Conservation (phyloP, 2,329 filamentous ascomycete genomes). For the Coniochaeta sp. region DNA sequence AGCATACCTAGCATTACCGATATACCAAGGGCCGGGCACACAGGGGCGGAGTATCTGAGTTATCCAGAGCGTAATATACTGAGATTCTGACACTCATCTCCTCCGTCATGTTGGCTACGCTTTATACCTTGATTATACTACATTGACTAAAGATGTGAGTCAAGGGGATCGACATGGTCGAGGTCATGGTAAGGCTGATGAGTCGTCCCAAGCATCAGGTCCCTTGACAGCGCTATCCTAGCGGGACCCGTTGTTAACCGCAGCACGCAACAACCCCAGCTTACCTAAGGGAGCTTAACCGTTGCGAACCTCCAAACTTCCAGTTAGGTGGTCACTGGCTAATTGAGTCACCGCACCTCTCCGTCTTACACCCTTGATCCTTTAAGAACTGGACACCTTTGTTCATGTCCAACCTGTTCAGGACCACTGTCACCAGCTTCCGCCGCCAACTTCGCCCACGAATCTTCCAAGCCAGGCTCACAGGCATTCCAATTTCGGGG, state of each 20-base stretch:
- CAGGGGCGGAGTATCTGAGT: background rate
- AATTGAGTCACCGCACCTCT: background rate
- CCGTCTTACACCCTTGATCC: too few relatives aligned
- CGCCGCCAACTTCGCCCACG: background rate
- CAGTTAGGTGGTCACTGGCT: background rate
- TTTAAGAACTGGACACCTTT: background rate
- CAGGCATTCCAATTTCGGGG: background rate
- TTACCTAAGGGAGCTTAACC: background rate
- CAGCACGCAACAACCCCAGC: background rate
- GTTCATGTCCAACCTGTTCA: conserved; percentile 2
- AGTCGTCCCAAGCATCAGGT: background rate
- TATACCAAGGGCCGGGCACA: background rate
- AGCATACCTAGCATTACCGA: background rate
- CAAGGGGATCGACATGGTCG: too few relatives aligned
- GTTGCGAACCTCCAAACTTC: background rate
- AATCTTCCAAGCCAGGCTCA: background rate
- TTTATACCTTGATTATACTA: too few relatives aligned
- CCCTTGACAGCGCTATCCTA: background rate
- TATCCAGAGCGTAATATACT: too few relatives aligned
- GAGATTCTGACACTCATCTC: too few relatives aligned
- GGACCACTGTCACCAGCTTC: background rate
- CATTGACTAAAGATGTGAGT: too few relatives aligned
- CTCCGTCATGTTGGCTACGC: too few relatives aligned
- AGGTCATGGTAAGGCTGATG: background rate
- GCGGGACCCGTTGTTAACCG: conserved; percentile 1